These are phyloP conservation scores for Gigaspora rosea DNA, from an alignment of 192 early-diverging fungal species.

Conservation along the genomic window DNA sequence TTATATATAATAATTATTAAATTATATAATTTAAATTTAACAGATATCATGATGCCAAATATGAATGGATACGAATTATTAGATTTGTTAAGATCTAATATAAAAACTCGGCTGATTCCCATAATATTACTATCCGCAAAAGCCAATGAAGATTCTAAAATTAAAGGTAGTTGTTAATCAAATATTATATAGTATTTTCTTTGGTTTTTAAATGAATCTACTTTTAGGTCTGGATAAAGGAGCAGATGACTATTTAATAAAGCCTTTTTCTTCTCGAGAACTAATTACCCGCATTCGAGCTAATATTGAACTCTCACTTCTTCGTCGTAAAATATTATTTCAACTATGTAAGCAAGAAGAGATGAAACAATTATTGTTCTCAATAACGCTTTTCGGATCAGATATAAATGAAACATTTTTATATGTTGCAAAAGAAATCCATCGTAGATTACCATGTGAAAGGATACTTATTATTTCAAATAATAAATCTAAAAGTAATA, in stretches of 20 bases:
- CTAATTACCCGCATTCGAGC: too few species aligned
- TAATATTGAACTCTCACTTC: too few species aligned
- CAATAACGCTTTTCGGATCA: constrained; percentile 40
- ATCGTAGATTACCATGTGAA: too few species aligned
- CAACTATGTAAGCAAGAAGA: constrained; percentile 41
- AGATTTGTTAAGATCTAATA: too few species aligned
- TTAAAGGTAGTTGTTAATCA: too few species aligned
- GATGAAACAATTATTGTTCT: constrained; percentile 45
- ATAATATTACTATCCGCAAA: constrained; percentile 42
- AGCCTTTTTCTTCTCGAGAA: too few species aligned
- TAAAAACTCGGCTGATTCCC: too few species aligned
- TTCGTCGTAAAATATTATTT: background rate
- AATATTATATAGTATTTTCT: too few species aligned
- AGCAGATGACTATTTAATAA: background rate
- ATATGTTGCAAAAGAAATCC: constrained; percentile 28
- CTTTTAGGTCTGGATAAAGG: constrained; percentile 47
- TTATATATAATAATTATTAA: constrained; percentile 25
- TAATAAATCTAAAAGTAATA: too few species aligned
- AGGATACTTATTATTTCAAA: too few species aligned
- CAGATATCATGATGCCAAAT: too few species aligned
- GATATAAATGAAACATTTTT: constrained; percentile 37
- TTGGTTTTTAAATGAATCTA: background rate
- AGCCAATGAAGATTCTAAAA: constrained; percentile 46
- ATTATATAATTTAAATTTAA: background rate
- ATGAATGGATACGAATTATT: too few species aligned